Conservation (phyloP, 495 filamentous ascomycete genomes). For the Bryoglossum gracile region DNA sequence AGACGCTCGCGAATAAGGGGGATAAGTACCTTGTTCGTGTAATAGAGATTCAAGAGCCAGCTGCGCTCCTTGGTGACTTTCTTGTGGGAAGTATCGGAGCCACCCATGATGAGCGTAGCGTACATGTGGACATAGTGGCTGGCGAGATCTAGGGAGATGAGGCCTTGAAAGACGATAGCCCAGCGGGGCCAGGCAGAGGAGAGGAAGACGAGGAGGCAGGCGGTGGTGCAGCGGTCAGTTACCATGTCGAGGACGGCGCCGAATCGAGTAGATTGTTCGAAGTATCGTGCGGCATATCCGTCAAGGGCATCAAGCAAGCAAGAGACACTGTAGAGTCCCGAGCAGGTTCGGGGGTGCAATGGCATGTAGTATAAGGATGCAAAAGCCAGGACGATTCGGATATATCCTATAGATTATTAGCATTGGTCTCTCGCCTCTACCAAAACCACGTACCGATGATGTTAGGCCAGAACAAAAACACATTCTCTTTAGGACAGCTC, state of each 20-base stretch:
- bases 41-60: constrained; percentile 87
- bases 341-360: constrained; percentile 89
- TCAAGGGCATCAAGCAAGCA: constrained; percentile 93
- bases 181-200: constrained; percentile 87
- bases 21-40: constrained; percentile 76
- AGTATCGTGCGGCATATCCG: constrained; percentile 80
- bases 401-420: constrained; percentile 57
- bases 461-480: constrained; percentile 94
- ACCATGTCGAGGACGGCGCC: constrained; percentile 98
- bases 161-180: constrained; percentile 83
- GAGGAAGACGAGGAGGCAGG: constrained; percentile 88
- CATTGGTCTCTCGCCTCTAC: not conserved
- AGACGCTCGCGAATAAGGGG: constrained; percentile 7
- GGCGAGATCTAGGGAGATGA: constrained; percentile 87
- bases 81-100: constrained; percentile 78
- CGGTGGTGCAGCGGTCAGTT: constrained; percentile 89
- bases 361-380: constrained; percentile 98
- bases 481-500: constrained; percentile 57
- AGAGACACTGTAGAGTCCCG: constrained; percentile 80
- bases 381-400: constrained; percentile 78
- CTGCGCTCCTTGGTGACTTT: constrained; percentile 73
- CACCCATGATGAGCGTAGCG: constrained; percentile 78
- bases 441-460: constrained; percentile 64
- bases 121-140: constrained; percentile 99
- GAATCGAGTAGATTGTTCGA: constrained; percentile 86